These are phyloP conservation scores for Pezicula rhizophila DNA, from an alignment of 2,329 filamentous ascomycete species.

Conservation along the genomic window DNA sequence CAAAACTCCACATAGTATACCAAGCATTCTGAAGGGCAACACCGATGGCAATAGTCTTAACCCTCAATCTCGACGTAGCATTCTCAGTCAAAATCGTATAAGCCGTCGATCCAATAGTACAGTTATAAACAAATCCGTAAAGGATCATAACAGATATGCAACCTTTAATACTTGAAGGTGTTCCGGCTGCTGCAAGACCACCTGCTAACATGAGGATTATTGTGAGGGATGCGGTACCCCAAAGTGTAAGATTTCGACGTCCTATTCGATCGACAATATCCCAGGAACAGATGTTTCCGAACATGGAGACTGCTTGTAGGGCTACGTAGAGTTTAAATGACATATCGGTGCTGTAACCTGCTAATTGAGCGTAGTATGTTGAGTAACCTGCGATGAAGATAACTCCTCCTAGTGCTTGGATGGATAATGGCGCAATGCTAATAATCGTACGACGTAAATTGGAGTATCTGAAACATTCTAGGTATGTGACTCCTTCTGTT, in stretches of 20 bases:
- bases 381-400: conserved; percentile 25
- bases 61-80: neutral
- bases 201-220: neutral
- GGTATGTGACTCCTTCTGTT: conserved; percentile 15
- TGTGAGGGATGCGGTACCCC: neutral
- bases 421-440: conserved; percentile 8
- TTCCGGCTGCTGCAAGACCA: neutral
- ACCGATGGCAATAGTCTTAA: conserved; percentile 2
- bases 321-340: neutral
- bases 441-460: conserved; percentile 10
- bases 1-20: conserved; percentile 3
- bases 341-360: neutral
- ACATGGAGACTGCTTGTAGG: neutral
- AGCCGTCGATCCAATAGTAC: neutral
- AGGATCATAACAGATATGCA: neutral
- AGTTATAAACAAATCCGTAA: neutral
- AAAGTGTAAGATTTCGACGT: conserved; percentile 1
- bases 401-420: conserved; percentile 15
- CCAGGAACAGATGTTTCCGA: neutral
- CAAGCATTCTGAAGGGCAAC: neutral
- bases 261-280: neutral
- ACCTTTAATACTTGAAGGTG: neutral
- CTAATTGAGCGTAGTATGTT: conserved; percentile 22
- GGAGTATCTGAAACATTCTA: conserved; percentile 6
- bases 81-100: conserved; percentile 1